Conservation (phyloP, 495 filamentous ascomycete species). For the Neurospora tetraspora region DNA sequence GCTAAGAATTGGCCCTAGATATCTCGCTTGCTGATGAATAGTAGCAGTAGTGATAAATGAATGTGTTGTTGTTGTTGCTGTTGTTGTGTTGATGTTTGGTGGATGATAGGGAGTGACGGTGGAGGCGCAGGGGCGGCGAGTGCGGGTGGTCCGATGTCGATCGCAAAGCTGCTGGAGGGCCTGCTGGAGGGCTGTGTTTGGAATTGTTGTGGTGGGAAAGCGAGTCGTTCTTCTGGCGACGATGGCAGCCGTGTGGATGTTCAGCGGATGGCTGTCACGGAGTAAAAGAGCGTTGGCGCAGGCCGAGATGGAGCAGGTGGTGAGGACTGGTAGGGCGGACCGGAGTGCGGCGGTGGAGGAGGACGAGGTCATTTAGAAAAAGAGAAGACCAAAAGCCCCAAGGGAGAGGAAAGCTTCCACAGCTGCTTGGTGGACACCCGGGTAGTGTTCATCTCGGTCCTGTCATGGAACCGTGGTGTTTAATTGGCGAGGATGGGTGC, state of each 20-base stretch:
- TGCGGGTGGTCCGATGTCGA: conserved; percentile 13
- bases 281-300: conserved; percentile 28
- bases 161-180: neutral
- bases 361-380: conserved; percentile 24
- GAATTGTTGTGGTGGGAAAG: conserved; percentile 1
- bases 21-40: neutral
- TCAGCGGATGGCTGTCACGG: conserved; percentile 21
- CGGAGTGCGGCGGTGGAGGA: conserved; percentile 9
- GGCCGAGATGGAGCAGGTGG: conserved; percentile 23
- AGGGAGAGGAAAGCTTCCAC: neutral
- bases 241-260: conserved; percentile 23
- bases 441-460: conserved; percentile 2
- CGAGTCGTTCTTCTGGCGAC: conserved; percentile 25
- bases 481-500: neutral
- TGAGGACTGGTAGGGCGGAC: neutral
- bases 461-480: conserved; percentile 2
- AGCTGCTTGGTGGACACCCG: neutral
- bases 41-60: conserved; percentile 6
- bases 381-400: neutral
- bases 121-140: conserved; percentile 11
- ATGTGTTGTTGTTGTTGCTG: conserved; percentile 3
- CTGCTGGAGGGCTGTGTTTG: neutral
- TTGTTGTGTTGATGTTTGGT: conserved; percentile 7
- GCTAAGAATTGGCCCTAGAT: neutral
- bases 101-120: conserved; percentile 18